Evolutionary conservation across 768 basidiomycete genomes (phyloP).

Genomic region (Leccinellum rugosiceps): DNA sequence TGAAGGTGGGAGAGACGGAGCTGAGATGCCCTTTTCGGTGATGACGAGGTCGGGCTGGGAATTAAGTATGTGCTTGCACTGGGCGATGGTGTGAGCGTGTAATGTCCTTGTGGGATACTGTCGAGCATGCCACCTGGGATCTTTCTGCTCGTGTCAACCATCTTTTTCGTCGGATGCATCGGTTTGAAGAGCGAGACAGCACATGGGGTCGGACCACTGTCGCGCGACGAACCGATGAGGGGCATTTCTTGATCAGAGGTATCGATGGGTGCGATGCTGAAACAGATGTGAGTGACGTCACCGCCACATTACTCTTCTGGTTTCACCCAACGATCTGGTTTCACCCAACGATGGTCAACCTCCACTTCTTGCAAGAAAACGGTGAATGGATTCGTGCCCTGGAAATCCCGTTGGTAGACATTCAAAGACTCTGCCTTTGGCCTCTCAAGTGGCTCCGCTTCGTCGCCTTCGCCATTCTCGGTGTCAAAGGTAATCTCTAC

Average conservation of each 20-base stretch:
- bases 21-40: conserved; percentile 97
- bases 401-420: no score
- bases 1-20: conserved; percentile 37
- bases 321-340: no score
- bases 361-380: no score
- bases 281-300: no score
- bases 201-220: conserved; percentile 99
- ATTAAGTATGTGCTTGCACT: conserved; percentile 83
- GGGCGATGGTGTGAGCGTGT: conserved; percentile 92
- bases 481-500: no score
- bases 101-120: conserved; percentile 98
- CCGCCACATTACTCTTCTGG: no score
- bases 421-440: no score
- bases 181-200: conserved; percentile 87
- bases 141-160: conserved; percentile 97
- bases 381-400: no score
- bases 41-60: conserved; percentile 94
- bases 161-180: conserved; percentile 95
- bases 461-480: no score
- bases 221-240: conserved; percentile 95
- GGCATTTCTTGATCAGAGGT: conserved; percentile 87
- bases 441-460: no score
- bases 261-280: no score
- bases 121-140: conserved; percentile 75
- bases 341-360: no score